Evolutionary conservation across 2,329 filamentous ascomycete species (phyloP).

Genomic region (Verticillium nonalfalfae): DNA sequence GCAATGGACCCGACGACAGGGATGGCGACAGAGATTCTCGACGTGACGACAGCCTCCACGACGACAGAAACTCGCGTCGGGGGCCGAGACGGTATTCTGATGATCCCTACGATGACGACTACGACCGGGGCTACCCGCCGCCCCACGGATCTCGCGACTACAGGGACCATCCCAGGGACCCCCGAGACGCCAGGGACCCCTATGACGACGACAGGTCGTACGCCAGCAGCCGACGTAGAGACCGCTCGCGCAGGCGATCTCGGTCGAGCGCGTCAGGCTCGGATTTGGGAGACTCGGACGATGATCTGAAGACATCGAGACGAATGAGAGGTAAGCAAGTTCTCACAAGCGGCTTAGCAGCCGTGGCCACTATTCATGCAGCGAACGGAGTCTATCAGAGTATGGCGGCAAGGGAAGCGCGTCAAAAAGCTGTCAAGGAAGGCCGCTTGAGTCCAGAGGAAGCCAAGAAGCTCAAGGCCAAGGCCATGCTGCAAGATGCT

Average conservation of each 20-base stretch:
- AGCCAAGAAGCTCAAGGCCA: conserved; percentile 51
- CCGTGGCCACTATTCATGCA: conserved; percentile 55
- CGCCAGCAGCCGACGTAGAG: conserved; percentile 31
- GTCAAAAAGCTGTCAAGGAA: conserved; percentile 47
- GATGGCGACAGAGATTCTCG: conserved; percentile 28
- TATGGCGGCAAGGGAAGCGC: conserved; percentile 48
- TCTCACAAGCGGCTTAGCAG: conserved; percentile 48
- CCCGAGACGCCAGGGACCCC: conserved; percentile 18
- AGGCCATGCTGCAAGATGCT: conserved; percentile 50
- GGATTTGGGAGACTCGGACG: conserved; percentile 51
- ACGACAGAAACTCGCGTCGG: conserved; percentile 29
- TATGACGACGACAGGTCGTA: conserved; percentile 40
- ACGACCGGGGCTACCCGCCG: conserved; percentile 27
- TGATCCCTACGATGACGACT: conserved; percentile 39
- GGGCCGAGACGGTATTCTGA: conserved; percentile 30
- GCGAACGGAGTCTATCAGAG: conserved; percentile 52
- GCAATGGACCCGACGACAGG: conserved; percentile 32
- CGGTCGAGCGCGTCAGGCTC: conserved; percentile 45
- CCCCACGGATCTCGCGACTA: conserved; percentile 18
- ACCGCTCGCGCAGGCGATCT: conserved; percentile 24
- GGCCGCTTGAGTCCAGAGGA: conserved; percentile 43
- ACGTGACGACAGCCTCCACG: conserved; percentile 38
- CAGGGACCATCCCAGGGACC: not conserved
- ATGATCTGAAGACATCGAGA: conserved; percentile 45
- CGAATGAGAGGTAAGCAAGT: conserved; percentile 59